Evolutionary conservation across 768 basidiomycete genomes (phyloP).

Genomic region (Trametes gibbosa): DNA sequence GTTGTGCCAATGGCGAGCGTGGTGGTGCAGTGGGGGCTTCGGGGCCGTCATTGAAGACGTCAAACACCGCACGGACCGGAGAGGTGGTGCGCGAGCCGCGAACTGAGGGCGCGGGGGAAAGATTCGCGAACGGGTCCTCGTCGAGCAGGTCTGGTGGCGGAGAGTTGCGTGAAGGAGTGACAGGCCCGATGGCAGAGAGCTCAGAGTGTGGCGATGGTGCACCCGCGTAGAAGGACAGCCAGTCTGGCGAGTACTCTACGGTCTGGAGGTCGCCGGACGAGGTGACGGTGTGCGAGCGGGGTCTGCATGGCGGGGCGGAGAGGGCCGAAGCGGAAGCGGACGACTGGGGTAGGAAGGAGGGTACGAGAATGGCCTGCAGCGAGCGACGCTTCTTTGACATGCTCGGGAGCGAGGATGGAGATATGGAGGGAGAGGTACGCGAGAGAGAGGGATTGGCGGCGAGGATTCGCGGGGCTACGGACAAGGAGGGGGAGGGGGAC

Average conservation of each 20-base stretch:
- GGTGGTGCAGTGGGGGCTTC: conserved; percentile 9
- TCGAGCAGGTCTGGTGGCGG: conserved; percentile 49
- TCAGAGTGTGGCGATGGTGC: conserved; percentile 13
- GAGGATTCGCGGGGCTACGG: not conserved
- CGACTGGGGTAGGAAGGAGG: conserved; percentile 40
- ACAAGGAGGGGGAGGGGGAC: conserved; percentile 1
- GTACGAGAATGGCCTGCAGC: conserved; percentile 49
- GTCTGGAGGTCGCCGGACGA: conserved; percentile 28
- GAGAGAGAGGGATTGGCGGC: not conserved
- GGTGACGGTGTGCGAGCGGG: conserved; percentile 16
- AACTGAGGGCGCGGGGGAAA: conserved; percentile 32
- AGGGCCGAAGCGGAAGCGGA: conserved; percentile 7
- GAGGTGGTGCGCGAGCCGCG: conserved; percentile 17
- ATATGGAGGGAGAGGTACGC: conserved; percentile 8
- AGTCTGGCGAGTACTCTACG: conserved; percentile 20
- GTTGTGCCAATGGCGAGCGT: conserved; percentile 22
- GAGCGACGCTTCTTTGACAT: conserved; percentile 54
- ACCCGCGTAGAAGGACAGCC: conserved; percentile 19
- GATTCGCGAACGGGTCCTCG: conserved; percentile 73
- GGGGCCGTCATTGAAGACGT: conserved; percentile 4
- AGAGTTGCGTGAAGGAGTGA: conserved; percentile 25
- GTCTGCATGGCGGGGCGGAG: conserved; percentile 13
- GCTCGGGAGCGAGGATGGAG: conserved; percentile 15
- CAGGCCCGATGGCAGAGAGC: conserved; percentile 12
- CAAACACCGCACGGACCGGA: conserved; percentile 17